Base-by-base conservation (phyloP, 768 basidiomycete species). In the Pleurotus sapidus region DNA sequence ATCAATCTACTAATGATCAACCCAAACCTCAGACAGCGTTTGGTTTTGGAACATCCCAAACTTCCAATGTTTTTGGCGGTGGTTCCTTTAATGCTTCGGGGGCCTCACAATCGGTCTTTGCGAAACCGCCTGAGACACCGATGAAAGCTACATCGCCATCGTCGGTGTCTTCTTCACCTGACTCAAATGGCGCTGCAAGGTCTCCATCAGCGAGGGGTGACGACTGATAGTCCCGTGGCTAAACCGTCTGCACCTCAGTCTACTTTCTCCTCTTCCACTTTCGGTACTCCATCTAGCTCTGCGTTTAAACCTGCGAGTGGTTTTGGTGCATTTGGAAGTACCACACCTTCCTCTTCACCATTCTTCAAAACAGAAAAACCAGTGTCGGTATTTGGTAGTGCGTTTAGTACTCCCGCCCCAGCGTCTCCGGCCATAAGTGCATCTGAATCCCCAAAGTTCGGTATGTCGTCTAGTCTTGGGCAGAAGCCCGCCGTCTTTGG, bases 301-400 rank as follows among this genome's bases (percentile, higher is more conserved):
- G 61, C 67, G 1, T 72, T 75, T 61, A 70, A 67, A 51, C 77
- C 77, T 30, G 72, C 77, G 3, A 56, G 68, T 46, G 79, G 78
- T 1, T 79, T 80, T 56, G 77, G 78, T 12, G 81, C 79, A 0
- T 82, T 83, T 64, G 78, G 77, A 15, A 74, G 72, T 37, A 63
- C 66, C 47, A 61, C 73, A 3, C 68, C 78, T 3, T 68, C 68
- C 23, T 67, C 74, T 40, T 87, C 85, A 5, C 84, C 84, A 3
- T 87, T 86, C 67, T 79, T 80, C 66, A 78, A 80, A 7, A 51
- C 70, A 18, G 72, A 68, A 20, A 74, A 71, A 45, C 57, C 72
- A 1, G 65, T 74, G 23, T 61, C 70, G 6, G 70, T 73, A 9
- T 74, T 78, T 12, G 77, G 68, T 1, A 79, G 84, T 57, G 62